phyloP scores from a whole-genome alignment of 495 filamentous ascomycete species.

The Hapsidospora chrysogenum region DNA sequence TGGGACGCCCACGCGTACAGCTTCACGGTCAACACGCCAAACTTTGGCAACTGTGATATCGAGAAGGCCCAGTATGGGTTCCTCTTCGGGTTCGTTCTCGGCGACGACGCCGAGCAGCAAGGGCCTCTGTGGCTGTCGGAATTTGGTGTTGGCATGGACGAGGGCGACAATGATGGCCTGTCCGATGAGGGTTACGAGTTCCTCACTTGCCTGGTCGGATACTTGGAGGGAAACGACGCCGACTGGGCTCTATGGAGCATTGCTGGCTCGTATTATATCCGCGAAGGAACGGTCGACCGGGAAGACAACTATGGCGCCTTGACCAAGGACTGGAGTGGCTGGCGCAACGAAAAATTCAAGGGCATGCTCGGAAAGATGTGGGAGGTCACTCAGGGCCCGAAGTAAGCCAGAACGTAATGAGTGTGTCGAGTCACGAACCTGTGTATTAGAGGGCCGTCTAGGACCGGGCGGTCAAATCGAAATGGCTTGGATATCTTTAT shows the following conservation, averaged over 20 bases:
- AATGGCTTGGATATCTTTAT: too few relatives aligned
- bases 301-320: constrained; percentile 30
- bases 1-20: constrained; percentile 36
- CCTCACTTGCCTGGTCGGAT: constrained; percentile 24
- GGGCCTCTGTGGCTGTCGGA: constrained; percentile 30
- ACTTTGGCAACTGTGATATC: constrained; percentile 19
- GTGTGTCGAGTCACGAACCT: too few relatives aligned
- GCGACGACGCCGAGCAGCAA: constrained; percentile 21
- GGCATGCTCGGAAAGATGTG: constrained; percentile 21
- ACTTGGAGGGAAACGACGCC: constrained; percentile 27
- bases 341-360: constrained; percentile 23
- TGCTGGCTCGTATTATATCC: constrained; percentile 31
- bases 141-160: constrained; percentile 31
- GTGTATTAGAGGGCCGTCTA: too few relatives aligned
- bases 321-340: constrained; percentile 22
- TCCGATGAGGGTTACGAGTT: constrained; percentile 17
- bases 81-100: constrained; percentile 26
- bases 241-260: constrained; percentile 35
- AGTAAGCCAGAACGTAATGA: too few relatives aligned
- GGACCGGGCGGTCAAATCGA: too few relatives aligned
- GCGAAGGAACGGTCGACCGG: constrained; percentile 19
- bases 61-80: constrained; percentile 21
- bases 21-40: constrained; percentile 27
- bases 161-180: constrained; percentile 16
- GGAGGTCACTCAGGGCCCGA: constrained; percentile 25